Evolutionary conservation across 2,329 filamentous ascomycete species (phyloP).

Genomic region (Colletotrichum coccodes): DNA sequence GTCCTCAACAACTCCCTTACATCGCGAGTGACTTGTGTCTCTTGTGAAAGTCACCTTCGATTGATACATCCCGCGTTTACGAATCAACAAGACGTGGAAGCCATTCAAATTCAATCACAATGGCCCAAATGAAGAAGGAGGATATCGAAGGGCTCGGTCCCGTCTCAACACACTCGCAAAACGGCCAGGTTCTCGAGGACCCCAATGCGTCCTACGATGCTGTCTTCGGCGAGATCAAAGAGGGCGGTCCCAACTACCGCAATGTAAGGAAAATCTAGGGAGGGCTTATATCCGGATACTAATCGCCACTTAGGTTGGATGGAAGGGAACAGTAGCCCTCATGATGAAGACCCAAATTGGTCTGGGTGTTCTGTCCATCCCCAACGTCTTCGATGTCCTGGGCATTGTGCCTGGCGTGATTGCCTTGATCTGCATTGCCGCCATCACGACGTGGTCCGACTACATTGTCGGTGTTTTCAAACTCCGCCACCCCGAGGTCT

Average conservation of each 20-base stretch:
- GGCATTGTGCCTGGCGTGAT: slow-evolving; percentile 61
- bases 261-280: slow-evolving; percentile 38
- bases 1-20: not conserved
- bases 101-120: not conserved
- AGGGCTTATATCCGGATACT: not conserved
- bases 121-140: slow-evolving; percentile 25
- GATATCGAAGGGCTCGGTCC: slow-evolving; percentile 18
- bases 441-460: slow-evolving; percentile 59
- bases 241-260: slow-evolving; percentile 43
- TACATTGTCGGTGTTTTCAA: slow-evolving; percentile 63
- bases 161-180: slow-evolving; percentile 11
- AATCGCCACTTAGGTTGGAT: slow-evolving; percentile 46
- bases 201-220: slow-evolving; percentile 37
- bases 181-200: slow-evolving; percentile 24
- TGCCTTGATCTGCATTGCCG: slow-evolving; percentile 48
- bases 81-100: not conserved
- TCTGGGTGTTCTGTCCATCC: slow-evolving; percentile 60
- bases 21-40: slow-evolving; percentile 3
- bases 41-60: not conserved
- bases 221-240: slow-evolving; percentile 43
- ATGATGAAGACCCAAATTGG: slow-evolving; percentile 59
- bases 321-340: slow-evolving; percentile 52
- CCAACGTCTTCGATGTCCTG: slow-evolving; percentile 53
- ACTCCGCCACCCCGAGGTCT: slow-evolving; percentile 57
- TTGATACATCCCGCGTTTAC: not conserved